Evolutionary conservation across 306 rosid genomes (phyloP).

Genomic region (Prunus mongolica): DNA sequence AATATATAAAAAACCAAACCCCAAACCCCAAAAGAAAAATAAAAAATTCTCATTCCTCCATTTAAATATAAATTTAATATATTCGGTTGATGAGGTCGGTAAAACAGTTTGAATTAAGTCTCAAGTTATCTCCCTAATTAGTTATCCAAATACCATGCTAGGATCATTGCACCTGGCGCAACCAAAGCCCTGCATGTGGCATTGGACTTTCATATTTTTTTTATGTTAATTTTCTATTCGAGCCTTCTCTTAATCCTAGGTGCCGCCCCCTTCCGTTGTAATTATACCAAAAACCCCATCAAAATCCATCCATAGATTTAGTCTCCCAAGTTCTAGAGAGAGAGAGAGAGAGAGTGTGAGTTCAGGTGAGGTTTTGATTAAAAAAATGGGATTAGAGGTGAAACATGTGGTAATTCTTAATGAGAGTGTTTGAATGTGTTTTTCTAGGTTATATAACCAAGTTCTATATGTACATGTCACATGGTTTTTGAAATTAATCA

Average conservation of each 20-base stretch:
- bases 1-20: background rate
- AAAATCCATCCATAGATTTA: slow-evolving; percentile 20
- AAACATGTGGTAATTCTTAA: slow-evolving; percentile 19
- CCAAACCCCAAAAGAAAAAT: background rate
- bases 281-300: slow-evolving; percentile 25
- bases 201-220: background rate
- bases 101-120: slow-evolving; percentile 27
- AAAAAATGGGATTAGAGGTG: background rate
- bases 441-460: slow-evolving; percentile 8
- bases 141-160: slow-evolving; percentile 32
- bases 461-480: slow-evolving; percentile 7
- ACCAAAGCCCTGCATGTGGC: slow-evolving; percentile 54
- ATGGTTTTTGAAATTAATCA: background rate
- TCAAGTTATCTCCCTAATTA: slow-evolving; percentile 20
- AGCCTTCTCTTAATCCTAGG: slow-evolving; percentile 42
- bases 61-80: background rate
- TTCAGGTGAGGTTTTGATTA: slow-evolving; percentile 3
- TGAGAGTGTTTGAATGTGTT: slow-evolving; percentile 12
- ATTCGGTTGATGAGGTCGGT: slow-evolving; percentile 35
- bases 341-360: background rate
- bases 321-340: slow-evolving; percentile 22
- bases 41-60: slow-evolving; percentile 1
- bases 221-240: background rate
- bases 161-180: slow-evolving; percentile 58
- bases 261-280: slow-evolving; percentile 49